Conservation (phyloP, 2,329 filamentous ascomycete species). For the Colletotrichum endophyticum region DNA sequence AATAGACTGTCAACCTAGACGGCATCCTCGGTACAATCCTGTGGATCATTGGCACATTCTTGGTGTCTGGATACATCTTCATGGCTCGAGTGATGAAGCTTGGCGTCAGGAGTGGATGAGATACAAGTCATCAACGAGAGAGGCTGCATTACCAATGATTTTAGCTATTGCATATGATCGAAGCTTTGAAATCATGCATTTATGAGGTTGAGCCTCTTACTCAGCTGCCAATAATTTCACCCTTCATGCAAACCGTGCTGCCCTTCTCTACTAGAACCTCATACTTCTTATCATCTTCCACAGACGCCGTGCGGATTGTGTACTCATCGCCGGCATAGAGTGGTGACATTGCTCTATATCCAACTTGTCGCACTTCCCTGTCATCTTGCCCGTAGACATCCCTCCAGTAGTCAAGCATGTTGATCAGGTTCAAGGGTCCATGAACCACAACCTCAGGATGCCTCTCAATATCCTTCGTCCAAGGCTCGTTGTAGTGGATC, state of each 20-base stretch:
- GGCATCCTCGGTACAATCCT: background rate
- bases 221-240: constrained; percentile 22
- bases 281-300: constrained; percentile 36
- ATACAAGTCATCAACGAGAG: background rate
- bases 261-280: constrained; percentile 53
- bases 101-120: background rate
- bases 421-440: constrained; percentile 77
- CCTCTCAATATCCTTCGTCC: constrained; percentile 68
- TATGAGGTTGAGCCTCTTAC: background rate
- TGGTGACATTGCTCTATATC: constrained; percentile 73
- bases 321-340: constrained; percentile 72
- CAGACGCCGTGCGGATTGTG: constrained; percentile 60
- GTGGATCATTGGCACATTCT: background rate
- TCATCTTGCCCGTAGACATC: constrained; percentile 45
- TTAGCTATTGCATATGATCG: background rate
- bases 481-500: constrained; percentile 79
- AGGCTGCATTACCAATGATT: background rate
- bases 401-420: constrained; percentile 72
- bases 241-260: constrained; percentile 39
- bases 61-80: background rate
- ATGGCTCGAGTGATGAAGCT: background rate
- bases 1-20: background rate
- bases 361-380: constrained; percentile 42
- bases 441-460: constrained; percentile 79
- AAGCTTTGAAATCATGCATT: background rate